phyloP scores from a whole-genome alignment of 352 stramenopile genomes.

The Hyaloperonospora arabidopsidis region DNA sequence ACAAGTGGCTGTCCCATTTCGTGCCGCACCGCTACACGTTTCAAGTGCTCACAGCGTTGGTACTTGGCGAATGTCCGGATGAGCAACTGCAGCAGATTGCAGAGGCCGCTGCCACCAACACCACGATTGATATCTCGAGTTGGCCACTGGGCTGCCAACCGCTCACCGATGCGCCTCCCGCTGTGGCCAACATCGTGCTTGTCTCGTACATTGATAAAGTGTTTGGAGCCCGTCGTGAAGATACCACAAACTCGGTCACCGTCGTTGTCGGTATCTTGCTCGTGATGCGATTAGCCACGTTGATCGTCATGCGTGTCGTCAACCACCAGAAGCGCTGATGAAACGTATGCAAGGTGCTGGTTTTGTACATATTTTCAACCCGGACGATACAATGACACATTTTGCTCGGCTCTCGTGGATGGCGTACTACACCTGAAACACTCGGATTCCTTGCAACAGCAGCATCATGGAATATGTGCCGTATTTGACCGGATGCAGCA shows the following conservation, averaged over 20 bases:
- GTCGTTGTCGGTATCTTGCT: slow-evolving; percentile 47
- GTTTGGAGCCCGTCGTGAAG: slow-evolving; percentile 45
- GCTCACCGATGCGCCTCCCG: slow-evolving; percentile 39
- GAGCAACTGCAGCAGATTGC: slow-evolving; percentile 29
- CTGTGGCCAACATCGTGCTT: slow-evolving; percentile 35
- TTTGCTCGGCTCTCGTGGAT: no score
- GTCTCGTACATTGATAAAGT: slow-evolving; percentile 50
- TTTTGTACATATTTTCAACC: no score
- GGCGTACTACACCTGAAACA: no score
- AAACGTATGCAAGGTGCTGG: no score
- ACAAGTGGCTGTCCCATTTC: slow-evolving; percentile 43
- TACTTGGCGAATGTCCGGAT: slow-evolving; percentile 37
- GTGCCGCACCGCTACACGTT: slow-evolving; percentile 37
- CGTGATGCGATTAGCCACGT: slow-evolving; percentile 41
- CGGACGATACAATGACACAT: no score
- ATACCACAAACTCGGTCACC: slow-evolving; percentile 36
- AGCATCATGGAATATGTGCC: no score
- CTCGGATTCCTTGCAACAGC: no score
- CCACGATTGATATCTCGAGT: slow-evolving; percentile 21
- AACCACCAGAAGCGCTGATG: slow-evolving; percentile 56
- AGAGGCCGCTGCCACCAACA: slow-evolving; percentile 18
- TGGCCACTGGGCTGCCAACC: slow-evolving; percentile 49
- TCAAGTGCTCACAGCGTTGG: slow-evolving; percentile 30
- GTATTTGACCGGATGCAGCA: no score
- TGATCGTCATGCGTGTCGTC: slow-evolving; percentile 45